A percentile compares a stretch with the other conserved stretches of the same genome.
These are phyloP conservation scores for Fusarium pseudoanthophilum DNA, from an alignment of 2,329 filamentous ascomycete species.

Conservation along the genomic window DNA sequence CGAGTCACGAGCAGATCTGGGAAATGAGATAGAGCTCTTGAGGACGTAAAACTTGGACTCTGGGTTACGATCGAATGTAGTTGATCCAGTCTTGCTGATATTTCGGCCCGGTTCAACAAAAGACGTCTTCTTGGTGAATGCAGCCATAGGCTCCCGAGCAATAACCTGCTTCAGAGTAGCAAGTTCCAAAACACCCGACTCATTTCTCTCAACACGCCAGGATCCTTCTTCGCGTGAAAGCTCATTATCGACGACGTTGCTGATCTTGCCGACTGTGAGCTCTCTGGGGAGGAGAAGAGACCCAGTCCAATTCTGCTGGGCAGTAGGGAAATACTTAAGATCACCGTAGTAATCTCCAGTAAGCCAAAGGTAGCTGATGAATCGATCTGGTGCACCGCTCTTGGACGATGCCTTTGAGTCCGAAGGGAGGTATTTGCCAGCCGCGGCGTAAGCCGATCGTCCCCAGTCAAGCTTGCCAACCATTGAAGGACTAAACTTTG, in stretches of 20 bases:
- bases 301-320: conserved; percentile 58
- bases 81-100: conserved; percentile 25
- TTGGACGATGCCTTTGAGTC: conserved; percentile 51
- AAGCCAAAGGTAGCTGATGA: conserved; percentile 55
- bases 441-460: conserved; percentile 55
- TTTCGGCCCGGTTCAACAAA: conserved; percentile 42
- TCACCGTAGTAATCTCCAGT: conserved; percentile 56
- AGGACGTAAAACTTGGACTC: conserved; percentile 54
- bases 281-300: conserved; percentile 56
- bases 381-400: conserved; percentile 54
- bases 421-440: conserved; percentile 54
- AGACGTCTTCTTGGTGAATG: conserved; percentile 44
- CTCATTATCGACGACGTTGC: conserved; percentile 54
- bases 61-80: conserved; percentile 20
- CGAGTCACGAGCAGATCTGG: conserved; percentile 47
- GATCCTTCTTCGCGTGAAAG: conserved; percentile 52
- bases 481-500: conserved; percentile 54
- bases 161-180: conserved; percentile 53
- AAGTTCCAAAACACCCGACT: conserved; percentile 51
- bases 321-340: conserved; percentile 49
- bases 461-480: conserved; percentile 55
- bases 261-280: conserved; percentile 53
- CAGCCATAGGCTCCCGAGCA: conserved; percentile 50
- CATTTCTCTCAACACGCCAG: conserved; percentile 49
- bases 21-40: conserved; percentile 51